Percentiles rank a stretch among this genome's conserved stretches.
phyloP scores from a whole-genome alignment of 441 rosid species.

The Adansonia rubrostipa region DNA sequence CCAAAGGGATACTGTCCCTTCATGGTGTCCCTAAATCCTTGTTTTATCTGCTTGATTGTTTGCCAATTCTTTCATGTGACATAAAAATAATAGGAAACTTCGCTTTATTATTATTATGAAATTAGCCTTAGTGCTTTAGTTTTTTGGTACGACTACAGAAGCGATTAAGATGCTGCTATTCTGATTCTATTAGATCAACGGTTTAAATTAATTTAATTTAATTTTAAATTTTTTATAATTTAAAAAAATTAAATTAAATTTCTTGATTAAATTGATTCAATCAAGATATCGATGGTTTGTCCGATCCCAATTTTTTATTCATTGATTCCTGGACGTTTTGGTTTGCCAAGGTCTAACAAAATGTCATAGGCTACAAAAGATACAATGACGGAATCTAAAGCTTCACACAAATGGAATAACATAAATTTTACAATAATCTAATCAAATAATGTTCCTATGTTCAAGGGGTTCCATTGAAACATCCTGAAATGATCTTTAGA shows the following conservation, averaged over 20 bases:
- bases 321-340: background rate
- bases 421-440: background rate
- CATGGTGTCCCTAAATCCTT: background rate
- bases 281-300: too few relatives aligned
- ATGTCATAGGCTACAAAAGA: background rate
- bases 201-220: too few relatives aligned
- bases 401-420: background rate
- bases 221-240: too few relatives aligned
- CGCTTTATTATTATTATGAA: too few relatives aligned
- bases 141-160: too few relatives aligned
- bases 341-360: background rate
- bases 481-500: background rate
- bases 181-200: too few relatives aligned
- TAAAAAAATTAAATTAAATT: too few relatives aligned
- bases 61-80: slow-evolving; percentile 2
- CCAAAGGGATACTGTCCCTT: background rate
- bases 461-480: background rate
- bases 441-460: slow-evolving; percentile 2
- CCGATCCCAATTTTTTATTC: too few relatives aligned
- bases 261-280: too few relatives aligned
- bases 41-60: background rate
- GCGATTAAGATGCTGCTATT: too few relatives aligned
- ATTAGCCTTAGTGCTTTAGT: too few relatives aligned
- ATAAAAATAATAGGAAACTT: background rate
- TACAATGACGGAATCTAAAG: background rate